Percentiles rank a stretch among this genome's conserved stretches.
phyloP scores from a whole-genome alignment of 176 grass and related monocot species.

The Pontederia paniculata region DNA sequence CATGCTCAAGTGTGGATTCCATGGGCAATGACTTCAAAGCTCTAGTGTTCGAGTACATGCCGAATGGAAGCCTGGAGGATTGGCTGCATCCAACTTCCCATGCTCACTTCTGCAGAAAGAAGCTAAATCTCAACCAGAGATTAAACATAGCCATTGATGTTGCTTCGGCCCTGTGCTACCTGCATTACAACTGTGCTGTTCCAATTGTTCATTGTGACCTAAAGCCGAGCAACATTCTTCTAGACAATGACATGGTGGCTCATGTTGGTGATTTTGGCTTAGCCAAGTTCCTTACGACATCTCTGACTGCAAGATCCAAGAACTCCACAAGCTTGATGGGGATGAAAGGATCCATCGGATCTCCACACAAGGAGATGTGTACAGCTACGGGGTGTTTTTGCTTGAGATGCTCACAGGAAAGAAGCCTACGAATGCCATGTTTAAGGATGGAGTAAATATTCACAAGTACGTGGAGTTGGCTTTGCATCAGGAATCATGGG shows the following conservation, averaged over 20 bases:
- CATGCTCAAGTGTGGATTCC: too few species aligned
- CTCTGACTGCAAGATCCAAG: neutral
- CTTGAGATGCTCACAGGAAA: constrained; percentile 26
- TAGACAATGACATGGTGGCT: too few species aligned
- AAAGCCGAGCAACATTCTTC: too few species aligned
- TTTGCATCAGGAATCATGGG: constrained; percentile 1
- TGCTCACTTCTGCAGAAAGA: neutral
- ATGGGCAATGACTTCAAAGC: too few species aligned
- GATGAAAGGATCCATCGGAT: too few species aligned
- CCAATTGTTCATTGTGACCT: constrained; percentile 51
- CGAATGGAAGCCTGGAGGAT: constrained; percentile 29
- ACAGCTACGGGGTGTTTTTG: too few species aligned
- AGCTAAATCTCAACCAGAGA: neutral
- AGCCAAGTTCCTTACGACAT: constrained; percentile 20
- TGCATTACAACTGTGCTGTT: constrained; percentile 27
- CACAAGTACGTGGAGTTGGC: constrained; percentile 5
- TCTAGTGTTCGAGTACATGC: too few species aligned
- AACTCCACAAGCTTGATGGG: too few species aligned
- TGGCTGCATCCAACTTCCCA: constrained; percentile 32
- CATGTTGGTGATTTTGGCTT: too few species aligned
- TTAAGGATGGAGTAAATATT: constrained; percentile 15
- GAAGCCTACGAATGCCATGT: constrained; percentile 12
- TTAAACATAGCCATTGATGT: constrained; percentile 24
- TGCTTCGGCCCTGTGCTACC: constrained; percentile 37
- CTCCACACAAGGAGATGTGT: too few species aligned